A percentile compares a stretch with the other conserved stretches of the same genome.
These are phyloP conservation scores for Rhizopus delemar DNA, from an alignment of 371 early-diverging fungal genomes.

Conservation along the genomic window DNA sequence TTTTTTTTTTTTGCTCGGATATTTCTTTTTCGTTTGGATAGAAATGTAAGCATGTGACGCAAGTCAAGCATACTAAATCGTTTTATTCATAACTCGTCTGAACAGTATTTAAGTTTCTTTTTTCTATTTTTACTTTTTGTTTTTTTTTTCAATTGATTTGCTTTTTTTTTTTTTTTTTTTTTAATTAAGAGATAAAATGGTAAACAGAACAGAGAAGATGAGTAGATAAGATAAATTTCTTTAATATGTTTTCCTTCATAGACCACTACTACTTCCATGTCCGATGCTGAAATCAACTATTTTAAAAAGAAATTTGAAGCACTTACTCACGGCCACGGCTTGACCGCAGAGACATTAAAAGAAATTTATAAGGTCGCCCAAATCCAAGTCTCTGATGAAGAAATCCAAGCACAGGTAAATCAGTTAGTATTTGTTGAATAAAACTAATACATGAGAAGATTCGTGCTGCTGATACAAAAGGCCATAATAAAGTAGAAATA, in stretches of 20 bases:
- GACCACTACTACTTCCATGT: neutral
- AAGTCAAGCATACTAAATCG: neutral
- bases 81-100: neutral
- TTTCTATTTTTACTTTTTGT: neutral
- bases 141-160: too few species aligned
- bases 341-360: conserved; percentile 22
- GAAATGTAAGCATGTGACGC: too few species aligned
- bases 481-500: conserved; percentile 16
- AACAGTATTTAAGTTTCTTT: neutral
- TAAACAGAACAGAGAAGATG: too few species aligned
- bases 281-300: conserved; percentile 30
- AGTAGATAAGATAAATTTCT: too few species aligned
- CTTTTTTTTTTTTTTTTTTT: neutral
- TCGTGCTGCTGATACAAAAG: conserved; percentile 23
- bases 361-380: conserved; percentile 26
- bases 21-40: too few species aligned
- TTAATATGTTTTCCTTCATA: too few species aligned
- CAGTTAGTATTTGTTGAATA: neutral
- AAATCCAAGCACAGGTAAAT: conserved; percentile 28
- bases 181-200: neutral
- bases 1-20: too few species aligned
- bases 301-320: conserved; percentile 23
- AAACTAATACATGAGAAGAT: conserved; percentile 12
- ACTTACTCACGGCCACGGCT: conserved; percentile 21
- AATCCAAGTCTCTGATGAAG: conserved; percentile 25